Percentiles rank a stretch among this genome's conserved stretches.
Evolutionary conservation across 2,329 filamentous ascomycete species (phyloP).

Genomic region (Aspergillus unguis): DNA sequence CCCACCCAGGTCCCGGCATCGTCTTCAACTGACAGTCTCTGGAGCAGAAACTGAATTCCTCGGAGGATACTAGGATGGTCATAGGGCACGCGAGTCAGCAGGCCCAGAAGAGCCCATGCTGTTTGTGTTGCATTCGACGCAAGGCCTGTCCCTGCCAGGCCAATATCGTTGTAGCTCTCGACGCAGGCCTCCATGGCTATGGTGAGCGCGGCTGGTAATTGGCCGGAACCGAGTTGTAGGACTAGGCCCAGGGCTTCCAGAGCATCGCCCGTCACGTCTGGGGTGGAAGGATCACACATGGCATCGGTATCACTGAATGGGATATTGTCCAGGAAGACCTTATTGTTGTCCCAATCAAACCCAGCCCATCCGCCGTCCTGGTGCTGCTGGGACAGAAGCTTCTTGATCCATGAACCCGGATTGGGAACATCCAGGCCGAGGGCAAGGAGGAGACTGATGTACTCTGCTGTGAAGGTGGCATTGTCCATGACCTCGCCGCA

Average conservation of each 20-base stretch:
- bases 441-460: constrained; percentile 25
- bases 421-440: constrained; percentile 18
- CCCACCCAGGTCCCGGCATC: constrained; percentile 16
- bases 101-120: constrained; percentile 32
- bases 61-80: constrained; percentile 12
- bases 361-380: constrained; percentile 36
- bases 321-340: constrained; percentile 32
- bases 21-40: background rate
- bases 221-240: background rate
- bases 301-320: constrained; percentile 38
- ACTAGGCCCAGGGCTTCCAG: constrained; percentile 31
- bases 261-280: constrained; percentile 35
- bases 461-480: constrained; percentile 25
- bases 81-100: constrained; percentile 17
- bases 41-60: constrained; percentile 20
- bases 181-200: constrained; percentile 11
- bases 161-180: constrained; percentile 20
- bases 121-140: constrained; percentile 31
- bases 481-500: constrained; percentile 24
- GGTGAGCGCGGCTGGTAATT: background rate
- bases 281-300: constrained; percentile 33
- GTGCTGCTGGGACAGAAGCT: constrained; percentile 23
- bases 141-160: constrained; percentile 11
- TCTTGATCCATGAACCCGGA: constrained; percentile 5
- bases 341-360: constrained; percentile 36